Conservation (phyloP, 306 rosid species). For the Begonia loranthoides region DNA sequence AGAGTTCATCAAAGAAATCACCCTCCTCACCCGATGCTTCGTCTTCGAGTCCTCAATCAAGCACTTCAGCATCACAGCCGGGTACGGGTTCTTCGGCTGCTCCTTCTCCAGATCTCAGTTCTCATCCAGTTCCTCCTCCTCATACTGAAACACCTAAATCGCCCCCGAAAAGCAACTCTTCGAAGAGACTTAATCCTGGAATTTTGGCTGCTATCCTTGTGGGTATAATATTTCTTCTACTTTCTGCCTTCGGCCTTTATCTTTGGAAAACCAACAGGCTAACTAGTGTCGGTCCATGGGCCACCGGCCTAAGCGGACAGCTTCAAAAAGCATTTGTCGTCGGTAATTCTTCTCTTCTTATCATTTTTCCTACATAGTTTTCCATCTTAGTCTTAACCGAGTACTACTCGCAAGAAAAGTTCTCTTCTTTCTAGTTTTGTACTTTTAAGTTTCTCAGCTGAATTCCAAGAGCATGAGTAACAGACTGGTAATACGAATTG, state of each 20-base stretch:
- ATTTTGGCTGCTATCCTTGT: constrained; percentile 42
- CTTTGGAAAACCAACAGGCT: constrained; percentile 34
- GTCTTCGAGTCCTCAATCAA: not conserved
- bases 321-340: constrained; percentile 91
- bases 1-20: not conserved
- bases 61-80: not conserved
- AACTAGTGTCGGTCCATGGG: constrained; percentile 83
- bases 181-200: constrained; percentile 1
- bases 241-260: constrained; percentile 26
- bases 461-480: not conserved
- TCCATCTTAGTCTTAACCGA: too few relatives aligned
- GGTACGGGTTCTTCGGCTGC: not conserved
- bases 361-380: not conserved
- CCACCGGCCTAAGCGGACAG: constrained; percentile 92
- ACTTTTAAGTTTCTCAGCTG: not conserved
- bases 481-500: not conserved
- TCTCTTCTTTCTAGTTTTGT: too few relatives aligned
- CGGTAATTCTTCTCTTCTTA: constrained; percentile 31
- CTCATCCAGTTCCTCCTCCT: not conserved
- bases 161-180: not conserved
- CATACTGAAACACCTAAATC: not conserved
- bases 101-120: not conserved
- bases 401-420: too few relatives aligned
- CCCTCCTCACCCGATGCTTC: not conserved
- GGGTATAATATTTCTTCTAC: constrained; percentile 22